Evolutionary conservation across 164 flowering plant species (phyloP).

Genomic region (Chloranthus sessilifolius): DNA sequence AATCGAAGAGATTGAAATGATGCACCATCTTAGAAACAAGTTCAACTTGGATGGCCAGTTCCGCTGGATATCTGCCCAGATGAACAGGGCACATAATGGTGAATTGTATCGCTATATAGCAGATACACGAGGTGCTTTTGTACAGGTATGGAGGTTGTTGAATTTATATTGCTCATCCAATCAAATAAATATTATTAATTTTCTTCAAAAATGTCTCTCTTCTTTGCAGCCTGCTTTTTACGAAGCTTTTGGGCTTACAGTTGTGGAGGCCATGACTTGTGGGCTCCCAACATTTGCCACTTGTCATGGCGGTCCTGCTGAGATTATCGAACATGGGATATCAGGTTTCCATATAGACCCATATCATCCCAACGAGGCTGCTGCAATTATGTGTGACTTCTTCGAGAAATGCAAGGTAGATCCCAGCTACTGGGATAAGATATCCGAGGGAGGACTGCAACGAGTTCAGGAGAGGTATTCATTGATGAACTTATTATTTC

Average conservation of each 20-base stretch:
- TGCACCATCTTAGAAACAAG: constrained; percentile 69
- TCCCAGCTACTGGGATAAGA: constrained; percentile 60
- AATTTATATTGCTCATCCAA: neutral
- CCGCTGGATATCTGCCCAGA: constrained; percentile 84
- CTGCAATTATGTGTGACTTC: constrained; percentile 50
- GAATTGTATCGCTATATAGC: constrained; percentile 94
- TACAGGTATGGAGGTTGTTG: constrained; percentile 49
- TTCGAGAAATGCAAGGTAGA: constrained; percentile 57
- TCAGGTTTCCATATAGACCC: constrained; percentile 97
- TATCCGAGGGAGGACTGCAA: constrained; percentile 57
- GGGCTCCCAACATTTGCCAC: constrained; percentile 99
- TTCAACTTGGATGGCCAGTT: constrained; percentile 76
- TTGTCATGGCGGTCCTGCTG: constrained; percentile 95
- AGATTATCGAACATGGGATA: constrained; percentile 82
- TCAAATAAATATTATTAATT: neutral
- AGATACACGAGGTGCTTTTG: constrained; percentile 81
- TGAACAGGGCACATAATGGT: constrained; percentile 83
- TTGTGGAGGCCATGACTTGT: constrained; percentile 97
- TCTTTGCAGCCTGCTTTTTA: constrained; percentile 80
- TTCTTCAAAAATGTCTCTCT: neutral
- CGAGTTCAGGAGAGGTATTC: constrained; percentile 75
- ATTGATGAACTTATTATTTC: neutral
- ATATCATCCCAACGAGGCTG: constrained; percentile 79
- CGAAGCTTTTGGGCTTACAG: constrained; percentile 98
- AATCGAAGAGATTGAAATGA: constrained; percentile 83